Conservation (phyloP, 495 filamentous ascomycete species). For the Daldinia grandis region DNA sequence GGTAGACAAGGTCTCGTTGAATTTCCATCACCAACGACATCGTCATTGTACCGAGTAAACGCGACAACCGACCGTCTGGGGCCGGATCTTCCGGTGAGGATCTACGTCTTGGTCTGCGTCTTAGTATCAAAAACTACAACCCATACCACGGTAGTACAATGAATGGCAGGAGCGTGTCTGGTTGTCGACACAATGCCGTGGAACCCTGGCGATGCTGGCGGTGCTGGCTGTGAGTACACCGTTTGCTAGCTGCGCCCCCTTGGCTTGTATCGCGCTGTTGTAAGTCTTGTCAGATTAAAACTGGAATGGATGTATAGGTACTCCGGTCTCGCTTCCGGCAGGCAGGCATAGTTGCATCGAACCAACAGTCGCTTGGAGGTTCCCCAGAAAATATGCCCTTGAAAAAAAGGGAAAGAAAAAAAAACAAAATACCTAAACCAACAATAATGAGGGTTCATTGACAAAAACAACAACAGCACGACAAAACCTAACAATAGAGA, state of each 20-base stretch:
- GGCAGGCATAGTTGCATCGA: neutral
- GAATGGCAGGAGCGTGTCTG: constrained; percentile 28
- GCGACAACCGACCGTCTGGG: constrained; percentile 20
- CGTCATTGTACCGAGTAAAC: neutral
- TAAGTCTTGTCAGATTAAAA: constrained; percentile 24
- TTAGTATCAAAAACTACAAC: constrained; percentile 20
- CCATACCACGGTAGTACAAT: constrained; percentile 27
- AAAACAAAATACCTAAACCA: neutral
- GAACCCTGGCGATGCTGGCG: constrained; percentile 19
- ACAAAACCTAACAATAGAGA: neutral
- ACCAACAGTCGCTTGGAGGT: neutral
- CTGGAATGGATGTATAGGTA: constrained; percentile 7
- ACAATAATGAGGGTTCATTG: neutral
- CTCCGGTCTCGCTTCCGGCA: constrained; percentile 7
- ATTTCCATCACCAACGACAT: neutral
- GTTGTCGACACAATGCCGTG: constrained; percentile 29
- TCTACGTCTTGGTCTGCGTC: constrained; percentile 13
- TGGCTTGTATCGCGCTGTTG: constrained; percentile 10
- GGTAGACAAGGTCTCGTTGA: neutral
- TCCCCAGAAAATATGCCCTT: constrained; percentile 8
- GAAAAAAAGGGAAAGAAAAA: neutral
- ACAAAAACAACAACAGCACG: constrained; percentile 2
- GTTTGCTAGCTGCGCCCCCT: constrained; percentile 37
- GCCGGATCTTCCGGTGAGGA: constrained; percentile 33
- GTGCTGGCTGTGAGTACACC: constrained; percentile 23